Evolutionary conservation across 1,284 basidiomycete species (phyloP), one percentile per base, ranked within the genome.

Genomic region (Apiotrichum gracile): DNA sequence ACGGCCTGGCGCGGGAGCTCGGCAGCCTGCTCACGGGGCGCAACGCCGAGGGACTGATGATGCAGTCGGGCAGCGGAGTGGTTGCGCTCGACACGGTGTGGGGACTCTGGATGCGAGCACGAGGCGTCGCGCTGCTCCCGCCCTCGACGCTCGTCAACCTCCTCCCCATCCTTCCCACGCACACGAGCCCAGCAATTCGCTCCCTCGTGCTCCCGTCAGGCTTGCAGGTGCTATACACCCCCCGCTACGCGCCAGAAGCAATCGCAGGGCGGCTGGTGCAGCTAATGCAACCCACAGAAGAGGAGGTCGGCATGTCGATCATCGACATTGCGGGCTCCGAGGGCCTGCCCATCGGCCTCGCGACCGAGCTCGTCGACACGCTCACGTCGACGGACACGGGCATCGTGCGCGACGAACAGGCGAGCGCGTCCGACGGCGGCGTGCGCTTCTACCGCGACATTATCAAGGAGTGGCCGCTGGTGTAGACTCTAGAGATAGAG

Each of bases 81-180:
- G 80, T 97, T 22, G 88, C 86, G 0, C 77, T 97, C 19, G 94
- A 98, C 70, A 92, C 97, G 71, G 87, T 91, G 0, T 98, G 94
- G 94, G 91, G 91, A 40, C 82, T 88, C 2, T 98, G 94, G 94
- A 97, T 97, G 73, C 85, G 94, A 48, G 91, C 91, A 2, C 78
- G 94, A 54, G 94, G 94, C 47, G 86, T 97, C 47, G 92, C 93
- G 3, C 82, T 97, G 38, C 83, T 97, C 29, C 87, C 93, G 2
- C 94, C 94, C 0, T 80, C 85, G 25, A 89, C 88, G 1, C 83
- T 97, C 60, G 78, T 88, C 7, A 80, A 83, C 40, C 84, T 86
- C 12, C 72, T 92, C 5, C 83, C 85, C 0, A 81, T 82, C 54
- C 78, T 98, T 9, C 81, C 85, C 0, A 62, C 66, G 1, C 80